These are phyloP conservation scores for Stenocarpella maydis DNA, from an alignment of 2,329 filamentous ascomycete genomes.

Conservation along the genomic window DNA sequence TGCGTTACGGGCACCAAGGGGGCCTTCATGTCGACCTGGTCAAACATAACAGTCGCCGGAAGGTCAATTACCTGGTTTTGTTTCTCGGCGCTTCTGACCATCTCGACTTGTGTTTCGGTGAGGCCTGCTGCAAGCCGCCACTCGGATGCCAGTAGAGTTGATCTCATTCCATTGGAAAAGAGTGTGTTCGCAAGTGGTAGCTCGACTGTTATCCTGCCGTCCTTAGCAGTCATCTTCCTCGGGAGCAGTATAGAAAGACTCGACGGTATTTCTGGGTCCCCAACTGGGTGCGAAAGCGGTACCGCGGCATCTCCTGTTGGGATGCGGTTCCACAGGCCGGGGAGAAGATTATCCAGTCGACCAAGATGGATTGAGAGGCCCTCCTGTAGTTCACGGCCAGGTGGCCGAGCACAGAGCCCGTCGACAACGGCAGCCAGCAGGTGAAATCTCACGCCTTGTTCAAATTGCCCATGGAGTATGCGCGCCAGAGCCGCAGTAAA, in stretches of 20 bases:
- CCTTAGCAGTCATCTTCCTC: constrained; percentile 40
- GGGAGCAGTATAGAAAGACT: constrained; percentile 52
- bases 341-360: constrained; percentile 50
- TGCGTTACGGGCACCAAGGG: constrained; percentile 70
- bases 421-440: constrained; percentile 66
- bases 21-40: background rate
- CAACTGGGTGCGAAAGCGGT: constrained; percentile 29
- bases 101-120: background rate
- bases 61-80: constrained; percentile 17
- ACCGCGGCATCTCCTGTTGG: background rate
- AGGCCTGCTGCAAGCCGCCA: constrained; percentile 23
- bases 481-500: constrained; percentile 45
- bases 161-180: constrained; percentile 65
- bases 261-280: constrained; percentile 48
- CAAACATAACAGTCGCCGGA: background rate
- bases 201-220: constrained; percentile 49
- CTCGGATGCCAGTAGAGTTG: constrained; percentile 34
- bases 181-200: constrained; percentile 80
- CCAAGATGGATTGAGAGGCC: constrained; percentile 64
- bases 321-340: constrained; percentile 52
- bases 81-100: constrained; percentile 21
- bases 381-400: constrained; percentile 43
- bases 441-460: constrained; percentile 43
- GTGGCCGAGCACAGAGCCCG: constrained; percentile 52
- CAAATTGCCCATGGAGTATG: background rate